A percentile compares a stretch with the other conserved stretches of the same genome.
Conservation (phyloP, 2,329 filamentous ascomycete genomes). For the Nannizzia gypsea region DNA sequence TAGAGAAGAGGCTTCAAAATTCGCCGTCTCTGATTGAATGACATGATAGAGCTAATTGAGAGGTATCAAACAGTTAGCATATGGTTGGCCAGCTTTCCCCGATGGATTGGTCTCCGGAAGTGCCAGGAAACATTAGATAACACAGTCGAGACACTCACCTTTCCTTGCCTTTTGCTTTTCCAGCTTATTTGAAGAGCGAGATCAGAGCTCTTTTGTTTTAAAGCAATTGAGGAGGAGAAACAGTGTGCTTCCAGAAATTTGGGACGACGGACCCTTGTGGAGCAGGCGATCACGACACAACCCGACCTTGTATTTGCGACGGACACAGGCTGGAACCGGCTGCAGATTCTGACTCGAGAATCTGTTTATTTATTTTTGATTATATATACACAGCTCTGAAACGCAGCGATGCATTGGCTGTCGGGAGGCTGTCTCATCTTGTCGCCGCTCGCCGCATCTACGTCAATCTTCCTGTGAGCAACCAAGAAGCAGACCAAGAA, state of each 20-base stretch:
- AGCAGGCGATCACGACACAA: not conserved
- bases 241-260: not conserved
- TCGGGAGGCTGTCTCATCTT: not conserved
- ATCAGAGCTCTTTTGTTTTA: not conserved
- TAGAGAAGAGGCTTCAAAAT: slow-evolving; percentile 49
- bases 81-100: not conserved
- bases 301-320: too few relatives aligned
- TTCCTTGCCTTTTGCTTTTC: not conserved
- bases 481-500: not conserved
- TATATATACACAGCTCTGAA: not conserved
- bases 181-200: not conserved
- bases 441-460: not conserved
- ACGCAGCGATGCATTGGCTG: not conserved
- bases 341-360: not conserved
- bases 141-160: not conserved
- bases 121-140: not conserved
- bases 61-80: not conserved
- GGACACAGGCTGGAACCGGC: not conserved
- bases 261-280: not conserved
- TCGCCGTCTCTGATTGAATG: slow-evolving; percentile 34
- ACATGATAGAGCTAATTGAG: slow-evolving; percentile 20
- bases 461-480: not conserved
- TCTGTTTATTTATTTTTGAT: not conserved
- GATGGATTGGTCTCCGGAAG: not conserved
- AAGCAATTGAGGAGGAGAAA: not conserved